Conservation (phyloP, 306 rosid species). For the Fragaria nilgerrensis region DNA sequence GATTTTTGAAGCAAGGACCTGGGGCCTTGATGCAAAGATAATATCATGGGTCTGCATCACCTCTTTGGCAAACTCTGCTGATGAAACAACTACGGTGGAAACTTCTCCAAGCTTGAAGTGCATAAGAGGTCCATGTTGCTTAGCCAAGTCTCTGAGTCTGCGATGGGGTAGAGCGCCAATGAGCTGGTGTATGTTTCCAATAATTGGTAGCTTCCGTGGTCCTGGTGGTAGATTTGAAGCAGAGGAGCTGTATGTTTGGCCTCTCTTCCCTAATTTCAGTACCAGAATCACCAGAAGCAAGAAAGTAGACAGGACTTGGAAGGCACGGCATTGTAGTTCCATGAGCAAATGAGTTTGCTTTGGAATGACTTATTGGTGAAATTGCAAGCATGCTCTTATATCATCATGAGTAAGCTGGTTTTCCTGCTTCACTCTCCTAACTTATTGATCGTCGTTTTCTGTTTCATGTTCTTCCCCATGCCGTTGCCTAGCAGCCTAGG, state of each 20-base stretch:
- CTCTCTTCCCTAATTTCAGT: background rate
- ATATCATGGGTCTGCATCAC: slow-evolving; percentile 39
- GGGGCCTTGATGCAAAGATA: slow-evolving; percentile 35
- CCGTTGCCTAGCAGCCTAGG: no score
- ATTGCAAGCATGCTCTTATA: background rate
- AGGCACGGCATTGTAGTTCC: background rate
- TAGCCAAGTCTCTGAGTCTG: slow-evolving; percentile 28
- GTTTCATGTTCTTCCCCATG: no score
- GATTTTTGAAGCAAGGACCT: slow-evolving; percentile 4
- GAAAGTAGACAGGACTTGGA: background rate
- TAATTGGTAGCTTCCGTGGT: slow-evolving; percentile 37
- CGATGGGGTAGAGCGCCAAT: slow-evolving; percentile 24
- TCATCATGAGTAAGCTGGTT: no score
- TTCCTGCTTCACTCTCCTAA: no score
- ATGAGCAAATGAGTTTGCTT: slow-evolving; percentile 4
- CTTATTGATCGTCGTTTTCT: no score
- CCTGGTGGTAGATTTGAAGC: slow-evolving; percentile 29
- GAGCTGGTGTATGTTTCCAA: slow-evolving; percentile 29
- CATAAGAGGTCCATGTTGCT: slow-evolving; percentile 40
- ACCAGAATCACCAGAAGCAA: background rate
- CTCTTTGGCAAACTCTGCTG: slow-evolving; percentile 31
- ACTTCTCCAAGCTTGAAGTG: slow-evolving; percentile 44
- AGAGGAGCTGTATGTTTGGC: background rate
- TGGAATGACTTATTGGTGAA: background rate
- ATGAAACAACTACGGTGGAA: no score